These are phyloP conservation scores for Phytophthora meadii DNA, from an alignment of 352 stramenopile genomes.

Conservation along the genomic window DNA sequence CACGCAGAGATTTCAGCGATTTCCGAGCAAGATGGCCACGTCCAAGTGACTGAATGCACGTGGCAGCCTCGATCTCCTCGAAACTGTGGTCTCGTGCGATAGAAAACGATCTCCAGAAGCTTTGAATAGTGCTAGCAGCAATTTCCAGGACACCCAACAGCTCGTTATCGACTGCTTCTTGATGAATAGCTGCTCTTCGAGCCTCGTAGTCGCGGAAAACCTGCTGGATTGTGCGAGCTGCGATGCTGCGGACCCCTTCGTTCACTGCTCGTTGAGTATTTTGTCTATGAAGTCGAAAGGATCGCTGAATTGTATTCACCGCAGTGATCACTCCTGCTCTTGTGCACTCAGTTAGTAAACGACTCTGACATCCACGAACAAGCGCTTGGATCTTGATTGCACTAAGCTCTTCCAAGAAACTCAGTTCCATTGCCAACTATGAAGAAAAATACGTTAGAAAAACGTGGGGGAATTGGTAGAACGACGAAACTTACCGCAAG, in stretches of 20 bases:
- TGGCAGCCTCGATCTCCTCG: slow-evolving; percentile 63
- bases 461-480: not conserved
- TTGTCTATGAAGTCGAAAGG: slow-evolving; percentile 40
- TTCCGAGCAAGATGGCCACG: slow-evolving; percentile 63
- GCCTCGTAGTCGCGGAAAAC: slow-evolving; percentile 41
- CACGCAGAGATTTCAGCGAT: slow-evolving; percentile 52
- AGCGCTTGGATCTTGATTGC: slow-evolving; percentile 72
- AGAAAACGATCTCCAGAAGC: slow-evolving; percentile 44
- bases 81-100: slow-evolving; percentile 25
- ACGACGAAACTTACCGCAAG: slow-evolving; percentile 43
- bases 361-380: slow-evolving; percentile 63
- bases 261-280: slow-evolving; percentile 7
- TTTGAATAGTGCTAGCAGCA: slow-evolving; percentile 60
- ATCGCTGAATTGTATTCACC: slow-evolving; percentile 54
- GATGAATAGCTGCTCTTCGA: slow-evolving; percentile 28
- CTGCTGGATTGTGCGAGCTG: slow-evolving; percentile 58
- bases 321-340: slow-evolving; percentile 53
- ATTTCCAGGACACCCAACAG: slow-evolving; percentile 56
- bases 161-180: slow-evolving; percentile 43
- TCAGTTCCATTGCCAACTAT: slow-evolving; percentile 47
- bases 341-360: slow-evolving; percentile 54
- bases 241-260: slow-evolving; percentile 54
- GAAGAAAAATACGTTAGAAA: slow-evolving; percentile 11
- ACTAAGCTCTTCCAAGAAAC: slow-evolving; percentile 56
- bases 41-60: slow-evolving; percentile 72